Base-by-base conservation (phyloP, 1,284 basidiomycete genomes). In the Paramarasmius palmivorus region DNA sequence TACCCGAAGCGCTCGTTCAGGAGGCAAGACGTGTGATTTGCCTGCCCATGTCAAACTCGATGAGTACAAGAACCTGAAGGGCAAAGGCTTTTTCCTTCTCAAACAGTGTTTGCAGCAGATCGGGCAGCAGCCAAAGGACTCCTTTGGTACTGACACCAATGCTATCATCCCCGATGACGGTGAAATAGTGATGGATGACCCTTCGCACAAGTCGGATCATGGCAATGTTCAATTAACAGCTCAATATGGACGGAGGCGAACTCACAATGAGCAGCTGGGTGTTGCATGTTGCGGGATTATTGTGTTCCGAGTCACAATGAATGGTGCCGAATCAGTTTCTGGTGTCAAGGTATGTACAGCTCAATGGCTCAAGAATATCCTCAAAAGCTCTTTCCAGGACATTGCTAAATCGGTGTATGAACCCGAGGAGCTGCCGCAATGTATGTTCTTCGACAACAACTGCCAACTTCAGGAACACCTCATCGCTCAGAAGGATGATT, bases 361-460 rank as follows among this genome's bases (percentile, higher is more conserved):
- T 10, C n/a, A 12, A 12, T 4, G 7, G 14, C 23, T 37, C n/a
- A 2, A 14, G 3, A 20, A 22, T 5, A 15, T 34, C 17, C 6
- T 22, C n/a, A n/a, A n/a, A n/a, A n/a, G n/a, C n/a, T n/a, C n/a
- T 32, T 40, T 6, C 19, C 32, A 44, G 39, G 46, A 49, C 5
- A 26, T 53, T 19, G 3, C 41, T 3, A 53, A 41, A 40, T 38
- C 47, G 23, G n/a, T 32, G 4, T 52, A 39, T 0, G 46, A 58
- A 15, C 44, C 1, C 7, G 19, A 37, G 8, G 20, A 41, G 19
- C 14, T 42, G 29, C 71, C 69, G 1, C 57, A 68, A 0, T 61
- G 66, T 17, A 46, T 74, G 0, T 67, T 72, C 26, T 74, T 65
- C 29, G 67, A 77, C 55, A 74, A 70, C 44, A 73, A 73, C 44